Conservation (phyloP, 164 flowering plant genomes). For the Vitis rotundifolia region DNA sequence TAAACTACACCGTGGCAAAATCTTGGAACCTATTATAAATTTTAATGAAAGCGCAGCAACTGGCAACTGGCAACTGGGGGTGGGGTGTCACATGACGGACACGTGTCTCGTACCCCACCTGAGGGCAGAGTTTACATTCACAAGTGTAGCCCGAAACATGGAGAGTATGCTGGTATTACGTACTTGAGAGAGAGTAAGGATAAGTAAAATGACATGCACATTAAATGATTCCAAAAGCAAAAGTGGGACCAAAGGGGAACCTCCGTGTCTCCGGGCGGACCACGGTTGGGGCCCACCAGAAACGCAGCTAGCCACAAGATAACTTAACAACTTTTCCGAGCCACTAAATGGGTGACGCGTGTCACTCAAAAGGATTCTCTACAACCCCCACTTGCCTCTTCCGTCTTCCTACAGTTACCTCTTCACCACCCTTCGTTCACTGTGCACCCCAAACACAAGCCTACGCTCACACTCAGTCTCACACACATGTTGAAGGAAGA, state of each 20-base stretch:
- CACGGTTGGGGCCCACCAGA: conserved; percentile 20
- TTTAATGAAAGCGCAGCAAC: too few species aligned
- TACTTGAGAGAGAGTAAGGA: too few species aligned
- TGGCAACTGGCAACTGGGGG: too few species aligned
- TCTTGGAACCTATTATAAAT: too few species aligned
- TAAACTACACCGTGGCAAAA: too few species aligned
- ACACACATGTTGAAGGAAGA: conserved; percentile 31
- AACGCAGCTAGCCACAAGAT: conserved; percentile 56
- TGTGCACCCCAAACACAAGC: neutral
- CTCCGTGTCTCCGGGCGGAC: neutral
- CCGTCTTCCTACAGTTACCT: conserved; percentile 4
- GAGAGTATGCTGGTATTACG: too few species aligned
- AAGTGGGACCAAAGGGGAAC: conserved; percentile 9
- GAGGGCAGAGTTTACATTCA: too few species aligned
- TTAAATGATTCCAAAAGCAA: conserved; percentile 8
- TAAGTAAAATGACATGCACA: too few species aligned
- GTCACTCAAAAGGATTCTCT: conserved; percentile 38
- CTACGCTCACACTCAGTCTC: neutral
- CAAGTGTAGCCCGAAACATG: too few species aligned
- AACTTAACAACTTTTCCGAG: conserved; percentile 18
- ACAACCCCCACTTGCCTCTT: conserved; percentile 11
- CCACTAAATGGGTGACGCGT: conserved; percentile 39
- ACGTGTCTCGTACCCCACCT: too few species aligned
- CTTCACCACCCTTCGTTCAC: neutral
- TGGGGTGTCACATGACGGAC: too few species aligned